A percentile compares a stretch with the other conserved stretches of the same genome.
These are phyloP conservation scores for Yamadazyma pseudoaaseri DNA, from an alignment of 1,139 yeast genomes.

Conservation along the genomic window DNA sequence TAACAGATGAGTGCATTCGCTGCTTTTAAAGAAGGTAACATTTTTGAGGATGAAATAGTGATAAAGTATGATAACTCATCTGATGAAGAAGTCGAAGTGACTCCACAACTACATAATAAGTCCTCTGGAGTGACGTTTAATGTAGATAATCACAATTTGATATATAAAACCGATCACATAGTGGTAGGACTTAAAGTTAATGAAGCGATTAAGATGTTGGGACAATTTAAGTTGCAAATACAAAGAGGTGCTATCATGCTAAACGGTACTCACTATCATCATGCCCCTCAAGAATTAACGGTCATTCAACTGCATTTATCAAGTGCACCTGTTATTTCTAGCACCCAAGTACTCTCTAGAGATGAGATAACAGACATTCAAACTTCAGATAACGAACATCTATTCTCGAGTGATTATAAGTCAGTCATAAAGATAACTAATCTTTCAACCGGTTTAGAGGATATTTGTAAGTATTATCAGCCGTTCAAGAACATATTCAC, in stretches of 20 bases:
- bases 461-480: conserved; percentile 47
- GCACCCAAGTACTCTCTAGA: conserved; percentile 41
- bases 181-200: conserved; percentile 42
- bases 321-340: conserved; percentile 55
- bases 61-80: conserved; percentile 26
- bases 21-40: conserved; percentile 31
- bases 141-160: conserved; percentile 36
- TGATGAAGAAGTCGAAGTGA: conserved; percentile 19
- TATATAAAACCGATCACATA: conserved; percentile 27
- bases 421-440: conserved; percentile 44
- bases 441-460: conserved; percentile 43
- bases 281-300: conserved; percentile 23
- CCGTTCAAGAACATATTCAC: conserved; percentile 45
- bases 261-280: conserved; percentile 51
- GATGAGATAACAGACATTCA: conserved; percentile 22
- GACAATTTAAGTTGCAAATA: conserved; percentile 54
- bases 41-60: conserved; percentile 17
- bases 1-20: conserved; percentile 51
- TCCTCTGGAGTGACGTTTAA: conserved; percentile 26
- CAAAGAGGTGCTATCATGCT: conserved; percentile 60
- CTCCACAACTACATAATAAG: conserved; percentile 1
- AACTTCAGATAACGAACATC: conserved; percentile 29
- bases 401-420: conserved; percentile 35
- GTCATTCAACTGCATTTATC: conserved; percentile 54
- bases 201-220: conserved; percentile 56